Base-by-base conservation (phyloP, 1,284 basidiomycete genomes). In the Phlebopus sp. region DNA sequence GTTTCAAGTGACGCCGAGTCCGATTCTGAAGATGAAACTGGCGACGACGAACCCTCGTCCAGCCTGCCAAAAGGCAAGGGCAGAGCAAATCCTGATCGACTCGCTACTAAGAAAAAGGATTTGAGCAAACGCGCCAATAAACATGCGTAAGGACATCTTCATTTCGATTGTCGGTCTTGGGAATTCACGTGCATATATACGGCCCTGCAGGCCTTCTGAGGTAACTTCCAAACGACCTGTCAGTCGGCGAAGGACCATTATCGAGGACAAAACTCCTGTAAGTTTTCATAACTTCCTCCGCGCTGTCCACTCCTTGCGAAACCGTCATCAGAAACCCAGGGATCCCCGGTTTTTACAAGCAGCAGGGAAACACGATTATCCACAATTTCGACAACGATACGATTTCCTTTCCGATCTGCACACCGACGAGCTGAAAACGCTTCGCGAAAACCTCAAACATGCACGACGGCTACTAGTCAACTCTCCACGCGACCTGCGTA, bases 281-380 rank as follows among this genome's bases (percentile, higher is more conserved):
- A 51, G 84, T 67, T 40, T 60, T 56, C 46, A 49, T 32, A 14
- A 18, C 21, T 7, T 15, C 18, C 14, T 13, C 31, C 17, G 48
- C 35, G 39, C n/a, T 43, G 4, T 18, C 13, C 15, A 11, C 21
- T 39, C 9, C 2, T 25, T 21, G 31, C 40, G 37, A 35, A 34
- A 35, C 25, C 11, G 37, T 17, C 17, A 30, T 50, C 59, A 92
- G 90, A 78, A 84, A 63, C 69, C 84, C 9, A 83, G 95, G 35
- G 95, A 98, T 69, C 95, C 96, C 2, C 84, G 95, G 38, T 98
- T 98, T 70, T 76, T 90, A 23, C 77, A 83, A 10, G 68, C 91
- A 10, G 76, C 83, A 5, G 92, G 92, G n/a, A 74, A 81, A 49
- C 81, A 87, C 55, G 82, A 87, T 38, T 59, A 77, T 0, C 71